Evolutionary conservation across 148 eudicot genomes (phyloP).

Genomic region (Tetragonia tetragonoides): DNA sequence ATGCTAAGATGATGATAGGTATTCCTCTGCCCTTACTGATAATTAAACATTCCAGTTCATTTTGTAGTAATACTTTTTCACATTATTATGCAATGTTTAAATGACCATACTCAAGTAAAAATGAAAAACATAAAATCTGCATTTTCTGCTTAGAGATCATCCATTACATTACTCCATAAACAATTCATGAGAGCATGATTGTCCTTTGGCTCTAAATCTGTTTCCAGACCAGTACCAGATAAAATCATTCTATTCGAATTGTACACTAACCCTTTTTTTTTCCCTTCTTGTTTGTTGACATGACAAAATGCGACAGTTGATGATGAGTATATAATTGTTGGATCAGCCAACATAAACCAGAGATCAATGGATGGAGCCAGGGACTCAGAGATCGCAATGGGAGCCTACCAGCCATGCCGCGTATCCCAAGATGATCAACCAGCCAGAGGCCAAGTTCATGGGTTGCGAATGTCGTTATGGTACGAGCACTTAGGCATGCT

Average conservation of each 20-base stretch:
- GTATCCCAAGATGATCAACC: slow-evolving; percentile 17
- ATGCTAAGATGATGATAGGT: slow-evolving; percentile 68
- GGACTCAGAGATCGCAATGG: slow-evolving; percentile 64
- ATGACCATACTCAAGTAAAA: too few species aligned
- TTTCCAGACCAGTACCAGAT: too few species aligned
- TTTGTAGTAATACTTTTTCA: too few species aligned
- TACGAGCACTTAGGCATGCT: slow-evolving; percentile 49
- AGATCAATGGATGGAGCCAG: slow-evolving; percentile 55
- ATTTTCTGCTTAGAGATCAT: too few species aligned
- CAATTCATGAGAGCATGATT: too few species aligned
- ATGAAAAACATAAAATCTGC: too few species aligned
- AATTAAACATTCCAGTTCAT: too few species aligned
- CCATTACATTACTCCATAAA: too few species aligned
- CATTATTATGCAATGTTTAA: too few species aligned
- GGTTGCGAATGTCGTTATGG: slow-evolving; percentile 53
- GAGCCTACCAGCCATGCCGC: slow-evolving; percentile 53
- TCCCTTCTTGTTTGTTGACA: neutral
- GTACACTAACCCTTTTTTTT: neutral
- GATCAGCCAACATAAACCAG: slow-evolving; percentile 53
- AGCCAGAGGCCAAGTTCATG: slow-evolving; percentile 45
- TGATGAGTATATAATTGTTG: slow-evolving; percentile 52
- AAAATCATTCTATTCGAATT: too few species aligned
- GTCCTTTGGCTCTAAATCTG: too few species aligned
- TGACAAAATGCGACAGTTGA: slow-evolving; percentile 29
- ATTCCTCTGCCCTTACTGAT: neutral